phyloP scores from a whole-genome alignment of 495 filamentous ascomycete genomes.

The Chaetomium tenue region DNA sequence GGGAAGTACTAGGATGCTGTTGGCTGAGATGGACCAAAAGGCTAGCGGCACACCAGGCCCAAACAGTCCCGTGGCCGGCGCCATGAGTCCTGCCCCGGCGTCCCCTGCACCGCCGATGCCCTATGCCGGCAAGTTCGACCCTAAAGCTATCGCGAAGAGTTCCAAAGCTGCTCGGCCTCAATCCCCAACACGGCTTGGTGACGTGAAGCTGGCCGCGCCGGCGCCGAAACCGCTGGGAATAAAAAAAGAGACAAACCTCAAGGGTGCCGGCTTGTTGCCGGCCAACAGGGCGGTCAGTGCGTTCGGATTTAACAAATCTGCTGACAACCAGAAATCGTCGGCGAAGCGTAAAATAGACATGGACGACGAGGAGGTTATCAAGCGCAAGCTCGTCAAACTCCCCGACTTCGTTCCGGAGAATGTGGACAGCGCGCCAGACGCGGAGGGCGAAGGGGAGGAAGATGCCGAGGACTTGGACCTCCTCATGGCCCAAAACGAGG shows the following conservation, averaged over 20 bases:
- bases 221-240: constrained; percentile 32
- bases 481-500: constrained; percentile 68
- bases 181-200: constrained; percentile 40
- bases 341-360: constrained; percentile 76
- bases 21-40: constrained; percentile 75
- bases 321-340: constrained; percentile 63
- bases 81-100: constrained; percentile 55
- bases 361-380: constrained; percentile 80
- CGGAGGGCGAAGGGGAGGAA: constrained; percentile 58
- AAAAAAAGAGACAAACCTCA: constrained; percentile 10
- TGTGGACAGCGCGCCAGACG: constrained; percentile 56
- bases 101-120: constrained; percentile 45
- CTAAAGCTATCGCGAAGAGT: constrained; percentile 79
- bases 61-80: constrained; percentile 52
- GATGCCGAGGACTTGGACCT: constrained; percentile 69
- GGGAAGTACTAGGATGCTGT: constrained; percentile 62
- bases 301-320: constrained; percentile 71
- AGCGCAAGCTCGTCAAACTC: constrained; percentile 83
- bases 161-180: constrained; percentile 54
- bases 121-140: constrained; percentile 83
- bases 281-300: constrained; percentile 60
- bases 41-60: constrained; percentile 50
- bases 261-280: constrained; percentile 31
- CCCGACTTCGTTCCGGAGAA: constrained; percentile 70
- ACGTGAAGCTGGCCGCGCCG: constrained; percentile 31